phyloP scores from a whole-genome alignment of 1,284 basidiomycete genomes.

The Blastosporella zonata region DNA sequence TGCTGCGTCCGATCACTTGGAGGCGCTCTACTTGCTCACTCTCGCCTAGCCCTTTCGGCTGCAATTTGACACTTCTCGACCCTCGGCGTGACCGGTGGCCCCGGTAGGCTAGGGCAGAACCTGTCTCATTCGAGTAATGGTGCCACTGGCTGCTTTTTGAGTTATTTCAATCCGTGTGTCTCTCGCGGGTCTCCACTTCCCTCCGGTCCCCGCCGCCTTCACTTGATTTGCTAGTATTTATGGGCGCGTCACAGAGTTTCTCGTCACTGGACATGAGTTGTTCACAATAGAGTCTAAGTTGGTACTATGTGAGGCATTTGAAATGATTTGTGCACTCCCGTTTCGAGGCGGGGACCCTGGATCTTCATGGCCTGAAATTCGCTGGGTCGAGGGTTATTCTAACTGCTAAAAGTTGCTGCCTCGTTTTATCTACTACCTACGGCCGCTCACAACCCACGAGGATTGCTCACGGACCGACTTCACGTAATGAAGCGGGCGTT shows the following conservation, averaged over 20 bases:
- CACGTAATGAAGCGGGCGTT: not conserved
- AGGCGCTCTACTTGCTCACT: too few species aligned
- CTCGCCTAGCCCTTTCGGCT: too few species aligned
- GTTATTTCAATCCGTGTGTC: too few species aligned
- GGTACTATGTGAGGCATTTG: not conserved
- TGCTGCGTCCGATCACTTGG: too few species aligned
- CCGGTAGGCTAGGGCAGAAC: too few species aligned
- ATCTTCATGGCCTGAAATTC: too few species aligned
- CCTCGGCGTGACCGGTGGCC: too few species aligned
- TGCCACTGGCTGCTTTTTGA: too few species aligned
- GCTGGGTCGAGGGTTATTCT: too few species aligned
- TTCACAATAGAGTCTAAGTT: not conserved
- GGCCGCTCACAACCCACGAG: not conserved
- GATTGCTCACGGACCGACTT: not conserved
- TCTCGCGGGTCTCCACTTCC: not conserved
- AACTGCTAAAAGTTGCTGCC: not conserved
- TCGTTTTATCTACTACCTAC: not conserved
- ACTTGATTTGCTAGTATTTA: constrained; percentile 14
- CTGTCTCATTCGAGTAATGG: too few species aligned
- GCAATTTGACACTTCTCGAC: too few species aligned
- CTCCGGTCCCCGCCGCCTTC: not conserved
- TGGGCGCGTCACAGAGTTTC: constrained; percentile 1
- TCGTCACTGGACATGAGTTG: constrained; percentile 2
- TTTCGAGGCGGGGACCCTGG: not conserved
- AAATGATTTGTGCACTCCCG: not conserved